phyloP scores from a whole-genome alignment of 2,329 filamentous ascomycete genomes.

The Pseudocercospora cruenta region DNA sequence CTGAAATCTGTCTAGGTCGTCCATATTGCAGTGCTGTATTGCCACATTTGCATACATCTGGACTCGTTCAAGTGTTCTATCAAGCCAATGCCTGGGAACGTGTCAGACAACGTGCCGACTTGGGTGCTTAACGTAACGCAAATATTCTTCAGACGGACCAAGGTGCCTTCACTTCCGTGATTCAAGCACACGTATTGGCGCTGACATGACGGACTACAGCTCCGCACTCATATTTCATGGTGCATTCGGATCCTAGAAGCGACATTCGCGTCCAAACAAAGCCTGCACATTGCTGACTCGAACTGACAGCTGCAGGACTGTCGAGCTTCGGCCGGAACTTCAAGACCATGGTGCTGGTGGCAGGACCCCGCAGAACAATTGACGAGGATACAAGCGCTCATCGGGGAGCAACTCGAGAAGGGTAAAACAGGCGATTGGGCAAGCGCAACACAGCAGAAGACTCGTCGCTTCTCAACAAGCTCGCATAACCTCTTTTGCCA shows the following conservation, averaged over 20 bases:
- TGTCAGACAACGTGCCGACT: background rate
- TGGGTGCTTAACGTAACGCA: background rate
- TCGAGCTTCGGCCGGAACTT: background rate
- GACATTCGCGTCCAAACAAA: background rate
- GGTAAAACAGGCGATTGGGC: slow-evolving; percentile 5
- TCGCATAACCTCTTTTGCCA: background rate
- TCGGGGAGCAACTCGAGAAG: background rate
- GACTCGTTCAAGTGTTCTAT: no score
- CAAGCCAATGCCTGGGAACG: background rate
- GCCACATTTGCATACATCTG: no score
- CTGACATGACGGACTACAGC: background rate
- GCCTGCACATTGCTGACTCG: background rate
- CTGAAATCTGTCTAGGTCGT: no score
- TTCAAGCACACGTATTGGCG: background rate
- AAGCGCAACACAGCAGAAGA: background rate
- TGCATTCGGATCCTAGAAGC: background rate
- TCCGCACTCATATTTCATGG: slow-evolving; percentile 1
- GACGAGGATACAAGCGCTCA: slow-evolving; percentile 2
- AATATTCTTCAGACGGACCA: background rate
- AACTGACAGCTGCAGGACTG: slow-evolving; percentile 5
- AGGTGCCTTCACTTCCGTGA: background rate
- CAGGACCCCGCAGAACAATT: background rate
- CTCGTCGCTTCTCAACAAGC: background rate
- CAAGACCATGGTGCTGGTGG: slow-evolving; percentile 6
- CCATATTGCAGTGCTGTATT: no score